Evolutionary conservation across 2,329 filamentous ascomycete genomes (phyloP).

Genomic region (Coleophoma crateriformis): DNA sequence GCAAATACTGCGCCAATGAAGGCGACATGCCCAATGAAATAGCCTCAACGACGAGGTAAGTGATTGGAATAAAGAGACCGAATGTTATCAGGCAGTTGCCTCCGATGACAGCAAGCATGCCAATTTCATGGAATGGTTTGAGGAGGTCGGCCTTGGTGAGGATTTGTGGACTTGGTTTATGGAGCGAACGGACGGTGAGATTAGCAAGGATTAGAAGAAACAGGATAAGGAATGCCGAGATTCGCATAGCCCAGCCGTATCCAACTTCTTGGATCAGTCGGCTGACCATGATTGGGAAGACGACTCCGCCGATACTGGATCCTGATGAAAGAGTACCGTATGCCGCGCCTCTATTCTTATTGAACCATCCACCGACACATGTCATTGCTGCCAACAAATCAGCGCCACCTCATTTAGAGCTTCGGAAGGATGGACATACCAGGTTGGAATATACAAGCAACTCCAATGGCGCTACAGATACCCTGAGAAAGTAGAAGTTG

Average conservation of each 20-base stretch:
- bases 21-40: constrained; percentile 36
- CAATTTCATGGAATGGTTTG: constrained; percentile 26
- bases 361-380: constrained; percentile 20
- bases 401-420: background rate
- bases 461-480: constrained; percentile 33
- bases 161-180: constrained; percentile 22
- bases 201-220: constrained; percentile 41
- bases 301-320: constrained; percentile 43
- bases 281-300: constrained; percentile 54
- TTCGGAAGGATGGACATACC: constrained; percentile 26
- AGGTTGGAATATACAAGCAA: constrained; percentile 36
- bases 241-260: constrained; percentile 50
- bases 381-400: constrained; percentile 29
- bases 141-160: constrained; percentile 19
- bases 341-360: constrained; percentile 5
- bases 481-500: constrained; percentile 34
- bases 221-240: constrained; percentile 47
- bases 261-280: constrained; percentile 43
- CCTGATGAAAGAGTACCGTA: constrained; percentile 39
- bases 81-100: constrained; percentile 35
- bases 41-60: constrained; percentile 35
- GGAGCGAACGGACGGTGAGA: constrained; percentile 40
- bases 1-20: constrained; percentile 40
- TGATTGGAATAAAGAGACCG: constrained; percentile 44
- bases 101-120: constrained; percentile 26